Base-by-base conservation (phyloP, 257 asterid species). In the Agastache rugosa region DNA sequence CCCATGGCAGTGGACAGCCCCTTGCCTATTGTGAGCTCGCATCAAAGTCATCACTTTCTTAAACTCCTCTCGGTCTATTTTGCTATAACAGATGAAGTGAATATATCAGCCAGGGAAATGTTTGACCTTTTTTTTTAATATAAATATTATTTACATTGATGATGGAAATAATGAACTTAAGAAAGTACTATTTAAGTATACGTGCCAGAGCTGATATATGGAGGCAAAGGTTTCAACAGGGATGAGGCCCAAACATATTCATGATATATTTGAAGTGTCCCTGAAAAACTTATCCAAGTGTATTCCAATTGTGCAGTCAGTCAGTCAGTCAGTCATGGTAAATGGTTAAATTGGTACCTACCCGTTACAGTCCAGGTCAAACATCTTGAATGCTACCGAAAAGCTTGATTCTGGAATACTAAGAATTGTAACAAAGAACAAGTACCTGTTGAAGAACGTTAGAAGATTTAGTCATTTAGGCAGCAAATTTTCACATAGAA, bases 361-460 rank as follows among this genome's bases (percentile, higher is more conserved):
- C 98, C 90, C 89, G 55, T 83, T 85, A 81, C 89, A 82, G 83
- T 91, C 96, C 61, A 83, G 93, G 75, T 93, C 98, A 84, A 93
- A 93, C 97, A 93, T 93, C 87, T 91, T 91, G 88, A 93, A 93
- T 71, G 96, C 89, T 86, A 91, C 95, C 2, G 96, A 93, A 78
- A 87, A 93, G 84, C 97, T 89, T 74, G 96, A 85, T 82, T 91
- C 98, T 6, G 98, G 98, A 79, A 93, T 87, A 75, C 98, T 84
- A 76, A 93, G 96, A 74, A 93, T 85, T 29, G 97, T 91, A 44
- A 93, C 98, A 67, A 93, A 89, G 85, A 93, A 93, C 81, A 93
- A 80, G 76, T 93, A 93, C 93, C 98, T 93, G 94, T 66, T 37
- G 75, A 71, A 56, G 67, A 82, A 53, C 77, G 59, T 71, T 29